Conservation (phyloP, 306 rosid species). For the Hippophae tibetana region DNA sequence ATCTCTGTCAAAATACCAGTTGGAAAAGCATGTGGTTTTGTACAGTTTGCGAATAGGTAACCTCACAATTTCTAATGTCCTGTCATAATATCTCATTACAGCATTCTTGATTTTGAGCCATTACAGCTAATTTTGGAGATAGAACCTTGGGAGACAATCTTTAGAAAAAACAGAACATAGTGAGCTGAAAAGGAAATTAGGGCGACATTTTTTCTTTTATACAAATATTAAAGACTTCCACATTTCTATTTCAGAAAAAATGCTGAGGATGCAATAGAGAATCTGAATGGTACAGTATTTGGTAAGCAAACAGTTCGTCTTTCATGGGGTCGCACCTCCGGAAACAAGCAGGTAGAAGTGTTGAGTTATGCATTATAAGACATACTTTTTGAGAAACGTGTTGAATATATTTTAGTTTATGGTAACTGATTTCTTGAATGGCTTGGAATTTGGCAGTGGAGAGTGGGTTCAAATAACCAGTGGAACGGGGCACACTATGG, state of each 20-base stretch:
- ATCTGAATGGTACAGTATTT: conserved; percentile 69
- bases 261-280: conserved; percentile 93
- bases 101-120: too few relatives aligned
- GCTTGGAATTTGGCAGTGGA: conserved; percentile 57
- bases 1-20: conserved; percentile 87
- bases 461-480: conserved; percentile 49
- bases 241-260: conserved; percentile 50
- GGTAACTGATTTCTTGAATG: conserved; percentile 10
- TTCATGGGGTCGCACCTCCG: conserved; percentile 98
- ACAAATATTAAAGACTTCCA: too few relatives aligned
- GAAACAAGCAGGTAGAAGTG: conserved; percentile 70
- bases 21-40: conserved; percentile 98
- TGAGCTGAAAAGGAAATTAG: too few relatives aligned
- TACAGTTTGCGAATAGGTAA: conserved; percentile 91
- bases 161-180: too few relatives aligned
- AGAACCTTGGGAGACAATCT: too few relatives aligned
- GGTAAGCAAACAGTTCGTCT: conserved; percentile 98
- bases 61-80: background rate
- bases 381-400: too few relatives aligned
- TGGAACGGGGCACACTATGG: conserved; percentile 61
- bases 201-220: too few relatives aligned
- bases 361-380: background rate
- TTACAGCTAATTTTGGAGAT: too few relatives aligned
- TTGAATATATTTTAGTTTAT: background rate
- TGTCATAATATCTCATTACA: background rate